Percentiles rank a stretch among this genome's conserved stretches.
Conservation (phyloP, 495 filamentous ascomycete genomes). For the Durotheca rogersii region DNA sequence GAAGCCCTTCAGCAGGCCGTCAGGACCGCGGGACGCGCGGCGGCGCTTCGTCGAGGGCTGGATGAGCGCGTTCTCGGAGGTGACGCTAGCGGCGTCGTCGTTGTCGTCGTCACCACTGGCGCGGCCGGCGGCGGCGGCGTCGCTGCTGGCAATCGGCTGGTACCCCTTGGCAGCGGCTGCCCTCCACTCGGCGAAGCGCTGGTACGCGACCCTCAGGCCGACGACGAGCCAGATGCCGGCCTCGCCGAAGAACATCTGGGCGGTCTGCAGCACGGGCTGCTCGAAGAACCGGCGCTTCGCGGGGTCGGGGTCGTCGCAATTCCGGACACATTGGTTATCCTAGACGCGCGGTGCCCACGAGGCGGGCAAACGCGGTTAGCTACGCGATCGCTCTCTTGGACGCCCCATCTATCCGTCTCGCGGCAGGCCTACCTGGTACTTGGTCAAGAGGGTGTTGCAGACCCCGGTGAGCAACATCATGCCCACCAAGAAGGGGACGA, state of each 20-base stretch:
- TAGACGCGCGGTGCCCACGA: constrained; percentile 36
- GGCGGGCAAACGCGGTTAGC: not conserved
- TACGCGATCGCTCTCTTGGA: no score
- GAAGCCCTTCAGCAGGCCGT: constrained; percentile 64
- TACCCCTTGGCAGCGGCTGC: constrained; percentile 59
- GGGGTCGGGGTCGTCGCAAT: constrained; percentile 79
- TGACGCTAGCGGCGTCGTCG: constrained; percentile 49
- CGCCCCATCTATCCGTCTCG: not conserved
- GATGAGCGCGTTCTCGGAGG: constrained; percentile 44
- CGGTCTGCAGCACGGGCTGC: constrained; percentile 93
- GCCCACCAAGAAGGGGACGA: constrained; percentile 78
- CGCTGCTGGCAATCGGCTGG: constrained; percentile 53
- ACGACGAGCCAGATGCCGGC: constrained; percentile 91
- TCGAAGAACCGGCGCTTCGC: constrained; percentile 71
- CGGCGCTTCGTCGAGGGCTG: constrained; percentile 48
- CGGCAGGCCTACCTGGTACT: constrained; percentile 71
- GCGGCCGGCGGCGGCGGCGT: no score
- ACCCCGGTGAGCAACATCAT: constrained; percentile 92
- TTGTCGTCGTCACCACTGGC: constrained; percentile 41
- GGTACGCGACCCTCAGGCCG: constrained; percentile 61
- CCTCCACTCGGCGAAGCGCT: constrained; percentile 51
- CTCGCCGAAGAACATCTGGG: constrained; percentile 93
- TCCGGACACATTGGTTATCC: constrained; percentile 94
- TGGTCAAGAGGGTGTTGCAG: constrained; percentile 95
- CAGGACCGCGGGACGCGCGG: constrained; percentile 43